phyloP scores from a whole-genome alignment of 148 eudicot species.

The Vaccinium corymbosum region DNA sequence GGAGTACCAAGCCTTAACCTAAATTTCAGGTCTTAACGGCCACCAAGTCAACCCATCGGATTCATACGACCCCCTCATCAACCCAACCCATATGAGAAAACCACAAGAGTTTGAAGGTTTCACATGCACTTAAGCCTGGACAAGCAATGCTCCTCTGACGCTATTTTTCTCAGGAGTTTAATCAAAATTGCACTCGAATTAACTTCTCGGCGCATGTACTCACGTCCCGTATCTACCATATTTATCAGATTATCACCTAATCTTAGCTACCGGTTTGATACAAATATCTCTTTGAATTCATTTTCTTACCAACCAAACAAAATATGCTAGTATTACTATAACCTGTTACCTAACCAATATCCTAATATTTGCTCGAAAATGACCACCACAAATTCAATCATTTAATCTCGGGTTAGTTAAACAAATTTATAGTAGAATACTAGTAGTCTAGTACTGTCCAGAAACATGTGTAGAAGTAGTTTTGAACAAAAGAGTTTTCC shows the following conservation, averaged over 20 bases:
- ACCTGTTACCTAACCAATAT: slow-evolving; percentile 4
- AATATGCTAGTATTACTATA: not conserved
- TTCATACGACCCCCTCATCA: no score
- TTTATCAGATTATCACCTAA: not conserved
- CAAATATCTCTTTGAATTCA: not conserved
- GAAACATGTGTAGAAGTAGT: not conserved
- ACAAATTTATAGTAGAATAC: not conserved
- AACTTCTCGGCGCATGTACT: not conserved
- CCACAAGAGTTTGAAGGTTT: no score
- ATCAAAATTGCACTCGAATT: not conserved
- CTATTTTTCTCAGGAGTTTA: not conserved
- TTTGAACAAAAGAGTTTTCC: no score
- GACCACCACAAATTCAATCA: not conserved
- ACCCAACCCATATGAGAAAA: no score
- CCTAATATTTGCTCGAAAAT: not conserved
- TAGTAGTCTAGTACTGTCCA: not conserved
- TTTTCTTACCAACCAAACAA: not conserved
- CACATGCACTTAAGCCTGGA: no score
- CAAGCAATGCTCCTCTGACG: not conserved
- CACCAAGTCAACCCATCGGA: no score
- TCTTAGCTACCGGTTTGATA: not conserved
- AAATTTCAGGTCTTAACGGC: no score
- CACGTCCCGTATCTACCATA: not conserved
- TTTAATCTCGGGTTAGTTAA: not conserved
- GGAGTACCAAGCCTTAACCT: no score